Percentiles rank a stretch among this genome's conserved stretches.
Evolutionary conservation across 2,329 filamentous ascomycete species (phyloP).

Genomic region (Verticillium nubilum): DNA sequence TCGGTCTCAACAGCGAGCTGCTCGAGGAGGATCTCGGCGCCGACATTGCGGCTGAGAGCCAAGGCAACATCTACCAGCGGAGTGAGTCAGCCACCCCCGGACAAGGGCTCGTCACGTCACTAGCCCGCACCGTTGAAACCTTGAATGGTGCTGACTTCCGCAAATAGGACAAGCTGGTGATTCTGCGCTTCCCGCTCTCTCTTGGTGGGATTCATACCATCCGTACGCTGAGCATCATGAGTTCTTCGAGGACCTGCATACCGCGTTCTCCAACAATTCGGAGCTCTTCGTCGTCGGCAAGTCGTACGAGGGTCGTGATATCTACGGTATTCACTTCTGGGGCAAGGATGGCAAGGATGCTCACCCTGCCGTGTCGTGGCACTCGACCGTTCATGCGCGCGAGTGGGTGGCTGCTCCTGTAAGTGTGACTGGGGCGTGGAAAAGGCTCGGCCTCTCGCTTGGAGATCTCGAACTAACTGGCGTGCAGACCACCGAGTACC

Average conservation of each 20-base stretch:
- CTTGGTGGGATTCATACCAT: conserved; percentile 47
- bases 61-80: not conserved
- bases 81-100: not conserved
- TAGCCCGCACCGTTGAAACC: not conserved
- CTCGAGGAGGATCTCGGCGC: conserved; percentile 17
- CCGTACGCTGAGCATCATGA: conserved; percentile 41
- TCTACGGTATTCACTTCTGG: conserved; percentile 52
- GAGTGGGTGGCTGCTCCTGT: conserved; percentile 48
- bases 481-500: conserved; percentile 33
- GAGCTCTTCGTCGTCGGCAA: conserved; percentile 38
- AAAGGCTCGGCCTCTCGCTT: not conserved
- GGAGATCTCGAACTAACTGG: not conserved
- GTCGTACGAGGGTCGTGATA: conserved; percentile 40
- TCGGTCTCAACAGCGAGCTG: conserved; percentile 16
- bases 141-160: not conserved
- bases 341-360: conserved; percentile 31
- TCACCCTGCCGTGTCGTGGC: conserved; percentile 42
- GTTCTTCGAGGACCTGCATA: conserved; percentile 36
- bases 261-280: conserved; percentile 36
- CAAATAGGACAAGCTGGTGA: conserved; percentile 1
- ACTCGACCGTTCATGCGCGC: conserved; percentile 45
- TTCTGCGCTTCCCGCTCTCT: conserved; percentile 24
- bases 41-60: conserved; percentile 16
- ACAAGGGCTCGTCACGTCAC: not conserved
- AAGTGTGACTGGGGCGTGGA: conserved; percentile 36